Conservation (phyloP, 2,329 filamentous ascomycete genomes). For the Didymella glomerata region DNA sequence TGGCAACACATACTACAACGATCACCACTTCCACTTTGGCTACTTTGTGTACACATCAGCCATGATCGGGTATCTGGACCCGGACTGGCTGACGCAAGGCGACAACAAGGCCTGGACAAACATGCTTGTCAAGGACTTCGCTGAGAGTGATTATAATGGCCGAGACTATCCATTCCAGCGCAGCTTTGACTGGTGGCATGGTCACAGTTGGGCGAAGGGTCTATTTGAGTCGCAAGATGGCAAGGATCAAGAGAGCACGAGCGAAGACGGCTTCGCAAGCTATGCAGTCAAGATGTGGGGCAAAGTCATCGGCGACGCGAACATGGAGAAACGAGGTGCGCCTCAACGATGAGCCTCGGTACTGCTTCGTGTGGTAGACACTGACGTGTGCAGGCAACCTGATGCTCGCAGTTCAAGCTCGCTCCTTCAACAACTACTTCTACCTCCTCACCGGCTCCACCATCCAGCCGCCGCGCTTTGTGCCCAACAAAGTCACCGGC, state of each 20-base stretch:
- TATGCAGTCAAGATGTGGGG: slow-evolving; percentile 98
- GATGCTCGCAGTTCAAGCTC: slow-evolving; percentile 80
- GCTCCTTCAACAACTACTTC: slow-evolving; percentile 82
- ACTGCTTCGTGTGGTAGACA: not conserved
- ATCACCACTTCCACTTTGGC: slow-evolving; percentile 72
- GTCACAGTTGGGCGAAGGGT: slow-evolving; percentile 91
- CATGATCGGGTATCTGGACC: slow-evolving; percentile 81
- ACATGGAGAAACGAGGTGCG: slow-evolving; percentile 74
- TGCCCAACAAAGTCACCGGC: slow-evolving; percentile 75
- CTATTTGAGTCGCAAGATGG: slow-evolving; percentile 75
- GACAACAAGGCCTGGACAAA: slow-evolving; percentile 83
- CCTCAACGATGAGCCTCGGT: accelerated
- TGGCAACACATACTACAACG: slow-evolving; percentile 82
- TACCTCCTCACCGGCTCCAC: slow-evolving; percentile 76
- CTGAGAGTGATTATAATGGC: slow-evolving; percentile 77
- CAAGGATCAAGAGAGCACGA: slow-evolving; percentile 87
- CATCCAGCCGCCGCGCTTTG: slow-evolving; percentile 77
- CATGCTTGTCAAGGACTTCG: slow-evolving; percentile 80
- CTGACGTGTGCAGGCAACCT: slow-evolving; percentile 67
- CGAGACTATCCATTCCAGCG: slow-evolving; percentile 77
- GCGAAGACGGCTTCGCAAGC: slow-evolving; percentile 86
- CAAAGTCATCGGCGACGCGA: slow-evolving; percentile 73
- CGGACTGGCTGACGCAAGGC: slow-evolving; percentile 68
- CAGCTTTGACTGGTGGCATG: slow-evolving; percentile 92
- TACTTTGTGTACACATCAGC: slow-evolving; percentile 91